Conservation (phyloP, 2,329 filamentous ascomycete genomes). For the Apiospora arundinis region DNA sequence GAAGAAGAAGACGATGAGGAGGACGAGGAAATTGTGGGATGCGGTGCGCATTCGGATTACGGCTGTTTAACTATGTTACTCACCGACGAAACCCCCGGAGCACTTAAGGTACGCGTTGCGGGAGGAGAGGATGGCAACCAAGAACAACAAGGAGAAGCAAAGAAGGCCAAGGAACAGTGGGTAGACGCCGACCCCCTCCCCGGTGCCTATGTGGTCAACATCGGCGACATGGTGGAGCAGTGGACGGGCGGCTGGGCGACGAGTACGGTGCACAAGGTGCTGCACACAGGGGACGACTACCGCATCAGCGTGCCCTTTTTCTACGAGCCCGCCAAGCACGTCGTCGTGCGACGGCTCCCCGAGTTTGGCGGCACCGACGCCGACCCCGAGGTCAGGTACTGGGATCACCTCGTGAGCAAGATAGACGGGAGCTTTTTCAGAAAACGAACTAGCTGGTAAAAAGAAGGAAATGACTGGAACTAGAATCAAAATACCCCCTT, state of each 20-base stretch:
- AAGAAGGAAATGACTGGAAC: too few relatives aligned
- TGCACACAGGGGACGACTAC: slow-evolving; percentile 13
- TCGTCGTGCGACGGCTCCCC: slow-evolving; percentile 20
- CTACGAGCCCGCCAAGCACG: slow-evolving; percentile 21
- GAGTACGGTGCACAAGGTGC: slow-evolving; percentile 21
- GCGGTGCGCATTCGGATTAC: slow-evolving; percentile 20
- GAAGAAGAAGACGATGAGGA: background rate
- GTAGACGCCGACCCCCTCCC: slow-evolving; percentile 21
- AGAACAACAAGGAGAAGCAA: too few relatives aligned
- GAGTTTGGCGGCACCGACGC: slow-evolving; percentile 19
- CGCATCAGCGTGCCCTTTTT: slow-evolving; percentile 22
- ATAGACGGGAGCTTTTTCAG: slow-evolving; percentile 21
- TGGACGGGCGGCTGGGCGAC: slow-evolving; percentile 22
- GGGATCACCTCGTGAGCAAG: slow-evolving; percentile 22
- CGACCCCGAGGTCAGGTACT: slow-evolving; percentile 19
- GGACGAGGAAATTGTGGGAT: slow-evolving; percentile 17
- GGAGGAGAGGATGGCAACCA: background rate
- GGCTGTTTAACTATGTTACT: slow-evolving; percentile 20
- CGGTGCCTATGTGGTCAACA: slow-evolving; percentile 21
- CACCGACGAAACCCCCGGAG: slow-evolving; percentile 9
- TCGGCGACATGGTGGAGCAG: slow-evolving; percentile 22
- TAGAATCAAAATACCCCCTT: background rate
- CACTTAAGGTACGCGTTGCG: slow-evolving; percentile 7
- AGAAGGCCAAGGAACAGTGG: background rate
- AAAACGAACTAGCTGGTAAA: slow-evolving; percentile 11